A percentile compares a stretch with the other conserved stretches of the same genome.
These are phyloP conservation scores for Diaporthe ampelina DNA, from an alignment of 2,329 filamentous ascomycete species.

Conservation along the genomic window DNA sequence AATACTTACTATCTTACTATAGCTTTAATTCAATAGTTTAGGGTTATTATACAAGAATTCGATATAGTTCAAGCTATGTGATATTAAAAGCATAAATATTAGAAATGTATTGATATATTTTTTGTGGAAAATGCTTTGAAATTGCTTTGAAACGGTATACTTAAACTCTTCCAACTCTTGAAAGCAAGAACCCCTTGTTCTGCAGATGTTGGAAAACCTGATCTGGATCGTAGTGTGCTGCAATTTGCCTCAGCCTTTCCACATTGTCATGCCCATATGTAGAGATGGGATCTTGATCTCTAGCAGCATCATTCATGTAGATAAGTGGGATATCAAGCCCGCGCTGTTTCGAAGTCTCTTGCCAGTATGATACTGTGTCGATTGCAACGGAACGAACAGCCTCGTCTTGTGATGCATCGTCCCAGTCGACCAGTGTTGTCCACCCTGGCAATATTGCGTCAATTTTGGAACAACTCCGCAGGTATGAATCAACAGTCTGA, in stretches of 20 bases:
- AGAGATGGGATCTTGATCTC: conserved; percentile 2
- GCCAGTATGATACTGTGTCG: conserved; percentile 40
- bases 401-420: conserved; percentile 41
- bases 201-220: conserved; percentile 46
- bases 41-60: too few species aligned
- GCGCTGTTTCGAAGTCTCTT: neutral
- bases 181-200: neutral
- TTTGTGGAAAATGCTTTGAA: too few species aligned
- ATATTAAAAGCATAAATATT: too few species aligned
- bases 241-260: conserved; percentile 42
- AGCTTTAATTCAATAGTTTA: too few species aligned
- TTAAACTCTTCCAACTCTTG: too few species aligned
- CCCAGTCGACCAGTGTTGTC: conserved; percentile 46
- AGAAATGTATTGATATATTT: too few species aligned
- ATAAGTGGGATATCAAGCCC: neutral
- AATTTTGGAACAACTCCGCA: too few species aligned
- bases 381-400: conserved; percentile 41
- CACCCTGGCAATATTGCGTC: too few species aligned
- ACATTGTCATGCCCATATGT: neutral
- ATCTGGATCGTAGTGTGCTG: conserved; percentile 46
- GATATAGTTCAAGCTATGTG: too few species aligned
- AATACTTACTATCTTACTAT: too few species aligned
- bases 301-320: conserved; percentile 16
- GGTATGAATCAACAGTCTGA: too few species aligned
- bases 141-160: too few species aligned